These are phyloP conservation scores for Panaeolus papilionaceus DNA, from an alignment of 768 basidiomycete genomes.

Conservation along the genomic window DNA sequence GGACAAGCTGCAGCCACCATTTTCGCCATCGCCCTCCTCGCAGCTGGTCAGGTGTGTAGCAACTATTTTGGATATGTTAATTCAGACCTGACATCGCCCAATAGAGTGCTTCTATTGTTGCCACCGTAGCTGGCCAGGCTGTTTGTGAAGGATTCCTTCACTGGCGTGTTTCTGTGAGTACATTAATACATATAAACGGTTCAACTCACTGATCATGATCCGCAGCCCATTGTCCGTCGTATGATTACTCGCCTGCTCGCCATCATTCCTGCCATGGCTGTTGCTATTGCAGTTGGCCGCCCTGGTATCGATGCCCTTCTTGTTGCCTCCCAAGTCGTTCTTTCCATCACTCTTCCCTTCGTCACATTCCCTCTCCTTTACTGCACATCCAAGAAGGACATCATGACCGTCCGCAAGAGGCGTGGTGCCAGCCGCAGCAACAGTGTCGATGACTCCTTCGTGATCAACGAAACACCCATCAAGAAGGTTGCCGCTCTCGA, in stretches of 20 bases:
- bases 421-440: conserved; percentile 9
- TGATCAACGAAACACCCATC: conserved; percentile 23
- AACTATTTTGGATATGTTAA: not conserved
- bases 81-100: conserved; percentile 6
- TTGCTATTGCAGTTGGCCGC: conserved; percentile 76
- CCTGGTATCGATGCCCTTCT: conserved; percentile 78
- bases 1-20: conserved; percentile 86
- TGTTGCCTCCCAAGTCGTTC: conserved; percentile 85
- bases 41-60: conserved; percentile 70
- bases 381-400: conserved; percentile 69
- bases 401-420: conserved; percentile 73
- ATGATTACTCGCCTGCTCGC: conserved; percentile 82
- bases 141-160: conserved; percentile 90
- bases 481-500: conserved; percentile 23
- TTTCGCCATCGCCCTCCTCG: conserved; percentile 87
- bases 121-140: conserved; percentile 89
- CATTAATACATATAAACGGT: conserved; percentile 25
- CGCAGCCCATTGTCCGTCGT: conserved; percentile 77
- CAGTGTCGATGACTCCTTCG: conserved; percentile 18
- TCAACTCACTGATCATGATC: conserved; percentile 23
- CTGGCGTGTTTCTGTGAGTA: conserved; percentile 79
- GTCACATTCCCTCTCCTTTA: conserved; percentile 82
- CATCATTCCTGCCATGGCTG: conserved; percentile 81
- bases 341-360: conserved; percentile 86
- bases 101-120: conserved; percentile 84